Evolutionary conservation across 1,284 basidiomycete species (phyloP).

Genomic region (Malassezia arunalokei): DNA sequence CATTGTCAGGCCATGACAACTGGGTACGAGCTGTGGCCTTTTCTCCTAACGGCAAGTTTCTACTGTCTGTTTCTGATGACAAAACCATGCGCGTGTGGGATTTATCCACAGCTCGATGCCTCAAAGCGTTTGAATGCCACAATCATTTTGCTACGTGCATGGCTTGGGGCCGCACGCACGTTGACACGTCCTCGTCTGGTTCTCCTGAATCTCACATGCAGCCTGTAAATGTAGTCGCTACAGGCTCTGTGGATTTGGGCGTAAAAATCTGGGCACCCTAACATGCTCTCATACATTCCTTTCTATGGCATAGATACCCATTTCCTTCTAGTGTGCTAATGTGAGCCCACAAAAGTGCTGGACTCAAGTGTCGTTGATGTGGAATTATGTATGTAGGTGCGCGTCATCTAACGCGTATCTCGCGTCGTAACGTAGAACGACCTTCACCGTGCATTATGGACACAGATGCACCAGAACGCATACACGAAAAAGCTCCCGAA

Average conservation of each 20-base stretch:
- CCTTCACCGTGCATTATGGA: too few relatives aligned
- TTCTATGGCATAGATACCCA: too few relatives aligned
- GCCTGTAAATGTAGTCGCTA: constrained; percentile 42
- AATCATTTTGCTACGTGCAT: constrained; percentile 59
- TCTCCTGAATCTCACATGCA: constrained; percentile 11
- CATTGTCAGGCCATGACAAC: constrained; percentile 48
- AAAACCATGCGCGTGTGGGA: constrained; percentile 84
- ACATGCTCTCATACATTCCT: background rate
- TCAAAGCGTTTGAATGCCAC: constrained; percentile 73
- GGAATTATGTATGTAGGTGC: too few relatives aligned
- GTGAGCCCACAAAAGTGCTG: too few relatives aligned
- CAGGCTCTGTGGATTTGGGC: constrained; percentile 33
- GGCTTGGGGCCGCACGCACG: constrained; percentile 39
- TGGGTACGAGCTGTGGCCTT: constrained; percentile 37
- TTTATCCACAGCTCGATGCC: constrained; percentile 63
- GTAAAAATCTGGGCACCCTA: constrained; percentile 41
- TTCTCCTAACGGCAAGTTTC: constrained; percentile 57
- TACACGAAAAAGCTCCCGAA: background rate
- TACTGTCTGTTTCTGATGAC: constrained; percentile 78
- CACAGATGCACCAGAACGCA: too few relatives aligned
- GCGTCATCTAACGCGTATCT: too few relatives aligned
- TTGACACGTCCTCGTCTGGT: constrained; percentile 3
- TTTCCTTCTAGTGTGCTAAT: too few relatives aligned
- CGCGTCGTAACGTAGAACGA: too few relatives aligned
- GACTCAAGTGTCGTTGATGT: too few relatives aligned